Conservation (phyloP, 345 rosid species). For the rapeseed (Brassica napus) region Da-Ae NC_063443.1:13586501-13587000, state of each 20-base stretch:
- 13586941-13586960: conserved; percentile 34
- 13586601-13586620: conserved; percentile 42
- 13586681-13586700: conserved; percentile 43
- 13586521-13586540: conserved; percentile 52
- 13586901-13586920: conserved; percentile 4
- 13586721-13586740: conserved; percentile 41
- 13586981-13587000: conserved; percentile 31
- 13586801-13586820: conserved; percentile 46
- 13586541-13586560: conserved; percentile 81
- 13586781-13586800: conserved; percentile 42
- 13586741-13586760: conserved; percentile 31
- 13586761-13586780: conserved; percentile 45
- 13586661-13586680: conserved; percentile 41
- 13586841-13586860: conserved; percentile 31
- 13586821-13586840: conserved; percentile 39
- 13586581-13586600: conserved; percentile 46
- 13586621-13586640: conserved; percentile 34
- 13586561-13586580: conserved; percentile 96
- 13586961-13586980: conserved; percentile 27
- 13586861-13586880: not conserved
- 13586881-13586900: not conserved
- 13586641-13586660: conserved; percentile 35
- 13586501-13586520: conserved; percentile 70
- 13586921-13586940: conserved; percentile 28
- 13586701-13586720: conserved; percentile 39